phyloP scores from a whole-genome alignment of 2,329 filamentous ascomycete species.

The Mariannaea sp. region DNA sequence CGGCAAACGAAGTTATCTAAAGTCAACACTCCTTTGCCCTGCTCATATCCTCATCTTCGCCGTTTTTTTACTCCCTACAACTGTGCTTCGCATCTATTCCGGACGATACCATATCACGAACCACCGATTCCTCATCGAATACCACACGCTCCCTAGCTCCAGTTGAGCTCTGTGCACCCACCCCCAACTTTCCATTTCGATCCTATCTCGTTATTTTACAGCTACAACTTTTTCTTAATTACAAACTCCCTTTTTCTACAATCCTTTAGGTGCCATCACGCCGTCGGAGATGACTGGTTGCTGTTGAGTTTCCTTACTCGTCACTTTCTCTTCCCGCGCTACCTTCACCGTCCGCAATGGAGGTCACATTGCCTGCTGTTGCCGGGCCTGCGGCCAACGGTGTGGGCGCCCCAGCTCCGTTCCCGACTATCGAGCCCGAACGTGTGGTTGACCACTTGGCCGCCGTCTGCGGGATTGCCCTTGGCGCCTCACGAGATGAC shows the following conservation, averaged over 20 bases:
- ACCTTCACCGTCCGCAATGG: constrained; percentile 50
- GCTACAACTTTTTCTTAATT: constrained; percentile 21
- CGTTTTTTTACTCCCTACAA: constrained; percentile 18
- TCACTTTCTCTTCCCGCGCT: constrained; percentile 22
- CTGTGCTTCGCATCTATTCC: constrained; percentile 22
- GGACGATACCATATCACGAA: constrained; percentile 21
- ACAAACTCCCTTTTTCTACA: constrained; percentile 15
- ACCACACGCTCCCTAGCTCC: constrained; percentile 32
- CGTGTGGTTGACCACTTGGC: constrained; percentile 74
- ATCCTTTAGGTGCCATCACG: constrained; percentile 10
- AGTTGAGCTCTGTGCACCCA: constrained; percentile 24
- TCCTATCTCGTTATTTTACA: constrained; percentile 11
- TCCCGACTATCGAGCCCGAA: constrained; percentile 67
- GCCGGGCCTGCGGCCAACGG: constrained; percentile 54
- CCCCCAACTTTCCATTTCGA: too few relatives aligned
- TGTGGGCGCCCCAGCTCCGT: constrained; percentile 48
- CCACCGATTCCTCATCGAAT: constrained; percentile 14
- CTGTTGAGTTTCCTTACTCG: constrained; percentile 27
- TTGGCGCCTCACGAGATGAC: constrained; percentile 77
- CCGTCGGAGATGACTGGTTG: constrained; percentile 39
- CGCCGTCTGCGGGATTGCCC: constrained; percentile 71
- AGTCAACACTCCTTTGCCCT: constrained; percentile 37
- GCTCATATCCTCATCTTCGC: constrained; percentile 27
- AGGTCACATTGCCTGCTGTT: constrained; percentile 54
- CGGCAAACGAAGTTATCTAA: constrained; percentile 31